Base-by-base conservation (phyloP, 1,139 yeast species). In the Nakaseomyces delphensis region DNA sequence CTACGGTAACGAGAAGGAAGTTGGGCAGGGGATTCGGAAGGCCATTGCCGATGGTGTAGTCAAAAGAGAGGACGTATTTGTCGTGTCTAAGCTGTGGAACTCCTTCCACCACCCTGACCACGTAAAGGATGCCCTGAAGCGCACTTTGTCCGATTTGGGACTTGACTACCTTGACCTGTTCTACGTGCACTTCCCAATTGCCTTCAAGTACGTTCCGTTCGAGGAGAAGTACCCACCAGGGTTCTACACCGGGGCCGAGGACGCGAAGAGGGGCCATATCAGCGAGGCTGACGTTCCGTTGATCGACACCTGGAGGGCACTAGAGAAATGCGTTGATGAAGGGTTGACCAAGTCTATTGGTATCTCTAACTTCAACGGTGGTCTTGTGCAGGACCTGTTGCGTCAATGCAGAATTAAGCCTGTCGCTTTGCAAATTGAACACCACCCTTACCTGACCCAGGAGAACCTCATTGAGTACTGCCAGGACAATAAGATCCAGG, bases 401-500 rank as follows among this genome's bases (percentile, higher is more conserved):
- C 76, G 86, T 60, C 77, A 78, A 47, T 81, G 83, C 50, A 74
- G 69, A 54, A 77, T 85, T 59, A 75, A 70, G 55, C 96, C 96
- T 41, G 83, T 83, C 42, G 86, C 68, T 39, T 48, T 83, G 55
- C 96, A 87, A 67, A 83, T 87, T 60, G 96, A 87, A 69, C 91
- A 83, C 66, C 96, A 86, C 64, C 95, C 96, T 52, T 86, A 84
- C 70, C 72, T 86, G 63, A 84, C 83, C 53, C 96, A 86, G 67
- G 74, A 74, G 47, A 70, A 70, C 52, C 70, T 85, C 60, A 64
- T 85, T 48, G 72, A 79, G 53, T 83, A 67, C 57, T 83, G 74
- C 49, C 76, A 83, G 62, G 56, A 66, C 36, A 65, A 75, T 52
- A 79, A 74, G 39, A 76, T 86, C 57, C 81, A 78, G 46, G 71